Conservation (phyloP, 1,284 basidiomycete genomes). For the Somion occarium region DNA sequence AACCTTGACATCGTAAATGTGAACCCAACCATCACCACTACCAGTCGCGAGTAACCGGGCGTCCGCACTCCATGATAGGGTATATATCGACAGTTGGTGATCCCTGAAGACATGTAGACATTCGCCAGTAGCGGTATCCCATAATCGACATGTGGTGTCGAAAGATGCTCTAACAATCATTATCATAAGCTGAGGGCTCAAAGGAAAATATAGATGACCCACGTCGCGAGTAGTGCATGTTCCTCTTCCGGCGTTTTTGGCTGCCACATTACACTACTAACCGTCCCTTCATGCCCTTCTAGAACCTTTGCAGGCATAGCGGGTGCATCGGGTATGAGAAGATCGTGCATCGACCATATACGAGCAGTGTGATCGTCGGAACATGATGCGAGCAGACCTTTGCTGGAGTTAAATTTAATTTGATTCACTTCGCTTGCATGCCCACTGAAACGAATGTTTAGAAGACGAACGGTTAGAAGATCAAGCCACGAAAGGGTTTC, state of each 20-base stretch:
- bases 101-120: constrained; percentile 66
- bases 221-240: constrained; percentile 69
- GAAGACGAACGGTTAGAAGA: not conserved
- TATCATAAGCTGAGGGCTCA: constrained; percentile 2
- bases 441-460: too few relatives aligned
- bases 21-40: constrained; percentile 56
- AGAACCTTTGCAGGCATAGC: constrained; percentile 44
- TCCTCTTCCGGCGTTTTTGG: constrained; percentile 41
- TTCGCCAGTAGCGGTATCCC: constrained; percentile 72
- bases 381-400: constrained; percentile 69
- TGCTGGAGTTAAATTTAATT: constrained; percentile 62
- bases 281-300: constrained; percentile 59
- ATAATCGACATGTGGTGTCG: constrained; percentile 69
- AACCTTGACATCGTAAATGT: constrained; percentile 49
- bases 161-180: constrained; percentile 54
- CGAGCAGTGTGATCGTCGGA: constrained; percentile 76
- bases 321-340: constrained; percentile 26
- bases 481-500: not conserved
- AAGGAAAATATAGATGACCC: constrained; percentile 23
- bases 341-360: constrained; percentile 61
- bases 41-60: constrained; percentile 56
- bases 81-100: constrained; percentile 63
- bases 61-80: constrained; percentile 63
- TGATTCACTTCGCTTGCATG: constrained; percentile 78
- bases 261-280: constrained; percentile 73